Conservation (phyloP, 1,284 basidiomycete species). For the Puccinia coronata region DNA sequence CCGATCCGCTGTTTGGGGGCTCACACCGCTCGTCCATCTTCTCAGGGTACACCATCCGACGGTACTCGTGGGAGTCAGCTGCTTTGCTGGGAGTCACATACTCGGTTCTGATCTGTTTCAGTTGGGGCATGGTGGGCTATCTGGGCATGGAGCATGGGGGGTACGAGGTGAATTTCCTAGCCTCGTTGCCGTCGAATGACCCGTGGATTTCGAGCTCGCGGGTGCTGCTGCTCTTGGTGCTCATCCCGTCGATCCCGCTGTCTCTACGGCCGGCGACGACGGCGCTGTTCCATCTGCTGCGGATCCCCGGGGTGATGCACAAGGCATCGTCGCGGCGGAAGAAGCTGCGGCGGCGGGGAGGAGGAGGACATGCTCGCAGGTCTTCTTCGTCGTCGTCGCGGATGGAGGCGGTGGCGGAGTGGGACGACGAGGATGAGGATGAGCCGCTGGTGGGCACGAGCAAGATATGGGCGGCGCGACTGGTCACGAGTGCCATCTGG, state of each 20-base stretch:
- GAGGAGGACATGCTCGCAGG: background rate
- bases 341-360: constrained; percentile 30
- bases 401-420: constrained; percentile 39
- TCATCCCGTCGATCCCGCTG: constrained; percentile 50
- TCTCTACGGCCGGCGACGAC: constrained; percentile 45
- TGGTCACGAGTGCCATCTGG: constrained; percentile 50
- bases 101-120: constrained; percentile 53
- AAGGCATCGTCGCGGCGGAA: constrained; percentile 35
- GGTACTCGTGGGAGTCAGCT: constrained; percentile 56
- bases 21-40: constrained; percentile 33
- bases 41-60: constrained; percentile 51
- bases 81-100: constrained; percentile 52
- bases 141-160: constrained; percentile 52
- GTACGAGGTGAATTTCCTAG: constrained; percentile 53
- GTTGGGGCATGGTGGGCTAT: constrained; percentile 56
- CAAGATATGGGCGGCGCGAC: constrained; percentile 37
- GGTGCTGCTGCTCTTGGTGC: constrained; percentile 52
- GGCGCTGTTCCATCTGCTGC: constrained; percentile 50
- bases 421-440: constrained; percentile 49
- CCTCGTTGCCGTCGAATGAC: constrained; percentile 53
- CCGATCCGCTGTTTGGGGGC: constrained; percentile 17
- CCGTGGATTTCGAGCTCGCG: constrained; percentile 53
- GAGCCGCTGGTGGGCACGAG: constrained; percentile 26
- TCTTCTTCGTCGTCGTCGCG: no score
- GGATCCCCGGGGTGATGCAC: constrained; percentile 44